Percentiles rank a stretch among this genome's conserved stretches.
Evolutionary conservation across 2,329 filamentous ascomycete genomes (phyloP).

Genomic region (Neurospora sp.): DNA sequence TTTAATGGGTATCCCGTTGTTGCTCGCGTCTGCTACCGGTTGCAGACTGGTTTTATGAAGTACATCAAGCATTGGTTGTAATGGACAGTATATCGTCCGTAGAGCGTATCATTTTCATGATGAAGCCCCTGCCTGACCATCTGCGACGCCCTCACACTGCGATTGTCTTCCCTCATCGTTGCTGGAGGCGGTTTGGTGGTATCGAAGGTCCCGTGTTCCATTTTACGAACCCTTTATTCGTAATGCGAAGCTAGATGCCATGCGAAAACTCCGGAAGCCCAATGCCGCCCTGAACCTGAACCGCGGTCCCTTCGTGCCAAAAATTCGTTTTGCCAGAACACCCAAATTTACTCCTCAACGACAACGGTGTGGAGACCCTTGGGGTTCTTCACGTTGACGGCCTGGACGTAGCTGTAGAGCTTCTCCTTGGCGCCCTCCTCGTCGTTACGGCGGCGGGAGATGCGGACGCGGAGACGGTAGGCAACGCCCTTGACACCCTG

Average conservation of each 20-base stretch:
- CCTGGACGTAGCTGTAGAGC: conserved; percentile 99
- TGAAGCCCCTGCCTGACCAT: conserved; percentile 3
- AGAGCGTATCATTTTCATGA: conserved; percentile 17
- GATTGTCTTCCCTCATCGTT: conserved; percentile 3
- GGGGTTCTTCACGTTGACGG: conserved; percentile 98
- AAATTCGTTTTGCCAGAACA: conserved; percentile 17
- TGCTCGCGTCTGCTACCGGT: conserved; percentile 11
- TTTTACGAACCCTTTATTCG: conserved; percentile 30
- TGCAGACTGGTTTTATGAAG: conserved; percentile 12
- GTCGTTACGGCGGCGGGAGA: conserved; percentile 99
- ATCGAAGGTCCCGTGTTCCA: conserved; percentile 18
- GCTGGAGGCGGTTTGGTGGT: conserved; percentile 13
- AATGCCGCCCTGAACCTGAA: conserved; percentile 32
- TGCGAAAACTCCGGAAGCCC: conserved; percentile 34
- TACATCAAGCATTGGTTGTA: conserved; percentile 19
- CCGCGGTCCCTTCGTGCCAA: conserved; percentile 19
- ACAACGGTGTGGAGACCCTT: conserved; percentile 93
- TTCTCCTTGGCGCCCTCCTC: conserved; percentile 99
- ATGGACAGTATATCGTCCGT: conserved; percentile 15
- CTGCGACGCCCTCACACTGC: conserved; percentile 9
- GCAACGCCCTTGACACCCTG: conserved; percentile 97
- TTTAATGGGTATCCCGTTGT: conserved; percentile 18
- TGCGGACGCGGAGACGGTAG: conserved; percentile 94
- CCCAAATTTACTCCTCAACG: conserved; percentile 57
- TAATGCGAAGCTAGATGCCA: conserved; percentile 34